Conservation (phyloP, 805 yeast species). For the Saccharomycopsis schoenii region DNA sequence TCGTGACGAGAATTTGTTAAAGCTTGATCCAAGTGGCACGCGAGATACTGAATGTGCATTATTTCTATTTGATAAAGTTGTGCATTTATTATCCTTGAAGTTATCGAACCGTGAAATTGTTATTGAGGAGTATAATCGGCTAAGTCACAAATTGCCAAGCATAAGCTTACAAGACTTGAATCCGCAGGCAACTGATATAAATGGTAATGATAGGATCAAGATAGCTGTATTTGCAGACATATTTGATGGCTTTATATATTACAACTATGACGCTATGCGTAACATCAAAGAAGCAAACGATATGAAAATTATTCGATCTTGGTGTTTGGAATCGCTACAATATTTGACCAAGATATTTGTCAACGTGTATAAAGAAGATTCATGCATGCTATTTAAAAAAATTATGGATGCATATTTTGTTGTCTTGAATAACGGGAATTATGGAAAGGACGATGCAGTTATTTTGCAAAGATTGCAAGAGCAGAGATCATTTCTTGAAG, state of each 20-base stretch:
- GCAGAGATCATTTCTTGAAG: not conserved
- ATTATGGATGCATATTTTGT: not conserved
- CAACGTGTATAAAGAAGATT: not conserved
- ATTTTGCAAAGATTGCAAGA: not conserved
- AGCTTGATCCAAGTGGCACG: not conserved
- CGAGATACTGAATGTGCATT: not conserved
- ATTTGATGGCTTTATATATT: not conserved
- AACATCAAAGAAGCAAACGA: not conserved
- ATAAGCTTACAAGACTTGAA: not conserved
- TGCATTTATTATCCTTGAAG: not conserved
- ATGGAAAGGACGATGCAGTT: not conserved
- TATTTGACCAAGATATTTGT: not conserved
- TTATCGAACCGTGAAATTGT: not conserved
- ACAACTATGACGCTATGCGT: not conserved
- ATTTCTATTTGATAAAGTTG: not conserved
- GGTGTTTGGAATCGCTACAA: not conserved
- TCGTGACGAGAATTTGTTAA: not conserved
- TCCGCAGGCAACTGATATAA: not conserved
- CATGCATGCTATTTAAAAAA: not conserved
- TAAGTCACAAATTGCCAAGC: not conserved
- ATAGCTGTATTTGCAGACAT: not conserved
- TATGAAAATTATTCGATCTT: not conserved
- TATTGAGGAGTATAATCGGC: not conserved
- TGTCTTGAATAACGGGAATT: not conserved
- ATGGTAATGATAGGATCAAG: not conserved